Conservation (phyloP, 1,139 yeast species). For the Pichia sp. region DNA sequence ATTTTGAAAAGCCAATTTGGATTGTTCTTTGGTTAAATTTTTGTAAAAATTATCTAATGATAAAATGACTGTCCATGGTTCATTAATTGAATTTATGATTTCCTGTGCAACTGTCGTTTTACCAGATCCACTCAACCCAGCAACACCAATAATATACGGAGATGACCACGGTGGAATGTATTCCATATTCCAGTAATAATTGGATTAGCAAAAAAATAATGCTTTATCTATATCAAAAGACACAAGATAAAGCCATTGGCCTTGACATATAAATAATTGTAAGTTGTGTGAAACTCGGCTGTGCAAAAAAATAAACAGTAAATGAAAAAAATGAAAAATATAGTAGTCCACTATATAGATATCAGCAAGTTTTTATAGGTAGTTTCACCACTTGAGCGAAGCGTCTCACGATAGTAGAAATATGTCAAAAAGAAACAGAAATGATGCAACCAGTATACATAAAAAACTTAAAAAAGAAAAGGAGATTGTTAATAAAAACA, state of each 20-base stretch:
- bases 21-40: slow-evolving; percentile 58
- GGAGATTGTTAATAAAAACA: background rate
- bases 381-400: too few species aligned
- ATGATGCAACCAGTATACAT: background rate
- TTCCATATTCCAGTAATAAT: too few species aligned
- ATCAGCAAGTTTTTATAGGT: too few species aligned
- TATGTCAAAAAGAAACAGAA: background rate
- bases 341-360: background rate
- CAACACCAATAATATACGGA: slow-evolving; percentile 90
- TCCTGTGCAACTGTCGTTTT: slow-evolving; percentile 87
- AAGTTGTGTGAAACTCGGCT: background rate
- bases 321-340: background rate
- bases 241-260: too few species aligned
- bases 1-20: slow-evolving; percentile 52
- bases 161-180: slow-evolving; percentile 94
- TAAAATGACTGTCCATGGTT: slow-evolving; percentile 93
- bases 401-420: background rate
- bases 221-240: too few species aligned
- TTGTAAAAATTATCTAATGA: slow-evolving; percentile 88
- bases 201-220: too few species aligned
- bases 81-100: slow-evolving; percentile 71
- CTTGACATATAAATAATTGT: too few species aligned
- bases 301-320: background rate
- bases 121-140: slow-evolving; percentile 94
- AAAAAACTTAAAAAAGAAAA: background rate